Evolutionary conservation across 805 yeast species (phyloP).

Genomic region (Priceomyces melissophilus): DNA sequence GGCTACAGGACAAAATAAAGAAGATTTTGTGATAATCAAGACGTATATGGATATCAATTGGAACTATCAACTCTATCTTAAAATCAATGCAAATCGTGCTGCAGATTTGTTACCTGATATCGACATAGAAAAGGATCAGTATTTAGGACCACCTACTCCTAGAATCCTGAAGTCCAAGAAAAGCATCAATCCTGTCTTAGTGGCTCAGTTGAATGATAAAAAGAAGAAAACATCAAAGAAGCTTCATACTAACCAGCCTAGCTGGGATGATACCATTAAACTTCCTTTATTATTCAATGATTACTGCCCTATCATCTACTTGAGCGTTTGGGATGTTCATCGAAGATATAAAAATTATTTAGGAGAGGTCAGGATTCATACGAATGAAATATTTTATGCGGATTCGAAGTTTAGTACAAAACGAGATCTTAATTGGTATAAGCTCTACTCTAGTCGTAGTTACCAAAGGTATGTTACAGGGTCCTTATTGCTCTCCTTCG

Average conservation of each 20-base stretch:
- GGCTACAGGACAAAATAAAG: not conserved
- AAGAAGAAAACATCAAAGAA: constrained; percentile 29
- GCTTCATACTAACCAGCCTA: constrained; percentile 33
- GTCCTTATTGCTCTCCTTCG: constrained; percentile 41
- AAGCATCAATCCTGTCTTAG: constrained; percentile 34
- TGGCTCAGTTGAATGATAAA: constrained; percentile 29
- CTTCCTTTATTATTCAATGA: constrained; percentile 31
- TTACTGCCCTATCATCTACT: constrained; percentile 24
- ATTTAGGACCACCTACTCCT: not conserved
- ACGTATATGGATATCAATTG: not conserved
- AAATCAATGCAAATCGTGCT: constrained; percentile 36
- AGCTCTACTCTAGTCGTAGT: constrained; percentile 36
- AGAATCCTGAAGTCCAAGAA: constrained; percentile 9
- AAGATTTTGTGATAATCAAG: not conserved
- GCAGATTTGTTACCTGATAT: constrained; percentile 31
- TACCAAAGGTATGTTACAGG: constrained; percentile 48
- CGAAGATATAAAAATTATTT: constrained; percentile 33
- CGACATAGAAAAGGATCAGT: not conserved
- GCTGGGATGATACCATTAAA: constrained; percentile 35
- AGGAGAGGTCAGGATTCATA: constrained; percentile 35
- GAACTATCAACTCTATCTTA: constrained; percentile 19
- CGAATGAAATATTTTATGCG: constrained; percentile 25
- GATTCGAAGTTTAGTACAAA: constrained; percentile 11
- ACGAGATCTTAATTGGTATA: constrained; percentile 43
- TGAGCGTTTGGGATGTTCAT: constrained; percentile 42